Evolutionary conservation across 2,329 filamentous ascomycete genomes (phyloP), one percentile per base, ranked within the genome.

Genomic region (Aureobasidium sp.): DNA sequence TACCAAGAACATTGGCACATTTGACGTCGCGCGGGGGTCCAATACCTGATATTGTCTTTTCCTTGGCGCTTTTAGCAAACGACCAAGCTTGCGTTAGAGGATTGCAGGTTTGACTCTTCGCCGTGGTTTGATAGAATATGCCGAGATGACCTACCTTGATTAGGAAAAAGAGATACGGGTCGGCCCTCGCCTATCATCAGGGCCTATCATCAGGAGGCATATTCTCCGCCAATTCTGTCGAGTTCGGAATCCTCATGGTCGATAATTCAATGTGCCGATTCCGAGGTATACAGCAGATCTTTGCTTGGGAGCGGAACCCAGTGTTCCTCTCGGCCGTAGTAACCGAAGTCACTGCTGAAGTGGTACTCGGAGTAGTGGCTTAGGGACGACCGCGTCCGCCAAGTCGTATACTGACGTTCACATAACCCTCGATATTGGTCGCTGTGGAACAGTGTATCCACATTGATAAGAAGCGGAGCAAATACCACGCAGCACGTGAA

Each of bases 1-100:
- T 50, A 59, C 56, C 56, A 59, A 59, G 56, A 59, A 41, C 56
- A 59, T 59, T 59, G 56, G 56, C 56, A 50, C 1, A 8, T 44
- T 46, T 44, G 27, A 43, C 20, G 29, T 44, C 41, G 44, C 44
- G 56, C 56, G 56, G 56, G 44, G 56, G 34, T 39, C 36, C 24
- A 15, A 26, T 17, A 37, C 24, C 12, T 7, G 15, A 41, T 46
- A 1, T 39, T 24, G 2, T 48, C 13, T 20, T 39, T 43, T n/a
- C 32, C 55, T 59, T 27, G 56, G 56, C 56, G 41, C 34, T 59
- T 44, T 50, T 27, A 50, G 44, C 56, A 59, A 47, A 36, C 1
- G 8, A 5, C 12, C 41, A 46, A 50, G 56, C 44, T 39, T 59
- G 56, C 56, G 43, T 29, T 59, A 59, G 29, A 44, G 5, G 41